phyloP scores from a whole-genome alignment of 805 yeast genomes.

The Metschnikowia santaceciliae region DNA sequence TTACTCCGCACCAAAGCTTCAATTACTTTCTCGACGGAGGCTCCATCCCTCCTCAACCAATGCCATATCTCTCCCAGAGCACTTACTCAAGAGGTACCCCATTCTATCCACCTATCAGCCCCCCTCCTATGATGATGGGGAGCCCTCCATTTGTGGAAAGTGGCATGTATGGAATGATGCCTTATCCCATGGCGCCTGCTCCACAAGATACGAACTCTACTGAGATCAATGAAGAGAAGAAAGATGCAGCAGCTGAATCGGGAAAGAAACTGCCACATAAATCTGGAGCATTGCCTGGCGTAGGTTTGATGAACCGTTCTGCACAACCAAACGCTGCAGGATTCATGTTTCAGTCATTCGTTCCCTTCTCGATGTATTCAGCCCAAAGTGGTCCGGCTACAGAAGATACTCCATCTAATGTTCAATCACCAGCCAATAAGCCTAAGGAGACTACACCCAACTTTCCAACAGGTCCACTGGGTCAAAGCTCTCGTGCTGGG shows the following conservation, averaged over 20 bases:
- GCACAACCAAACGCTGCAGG: conserved; percentile 17
- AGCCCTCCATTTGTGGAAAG: conserved; percentile 37
- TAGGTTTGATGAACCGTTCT: conserved; percentile 35
- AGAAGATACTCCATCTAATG: background rate
- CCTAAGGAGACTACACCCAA: background rate
- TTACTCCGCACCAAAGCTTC: conserved; percentile 42
- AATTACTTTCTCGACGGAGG: conserved; percentile 28
- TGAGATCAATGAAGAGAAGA: conserved; percentile 5
- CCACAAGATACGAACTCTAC: conserved; percentile 10
- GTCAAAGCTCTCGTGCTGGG: conserved; percentile 2
- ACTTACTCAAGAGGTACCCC: conserved; percentile 32
- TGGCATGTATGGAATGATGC: conserved; percentile 30
- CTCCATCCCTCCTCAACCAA: conserved; percentile 7
- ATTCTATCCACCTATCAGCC: conserved; percentile 31
- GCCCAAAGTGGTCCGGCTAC: conserved; percentile 16
- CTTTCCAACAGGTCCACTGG: background rate
- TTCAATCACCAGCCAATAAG: background rate
- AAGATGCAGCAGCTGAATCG: conserved; percentile 6
- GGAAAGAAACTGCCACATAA: conserved; percentile 11
- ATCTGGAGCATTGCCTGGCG: conserved; percentile 20
- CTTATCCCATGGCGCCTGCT: conserved; percentile 16
- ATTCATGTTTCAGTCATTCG: conserved; percentile 49
- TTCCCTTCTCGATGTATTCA: conserved; percentile 40
- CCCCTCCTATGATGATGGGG: conserved; percentile 39
- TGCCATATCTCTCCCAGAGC: conserved; percentile 22